Evolutionary conservation across 345 rosid genomes (phyloP), one percentile per base, ranked within the genome.

Genomic region (Moricandia arvensis): DNA sequence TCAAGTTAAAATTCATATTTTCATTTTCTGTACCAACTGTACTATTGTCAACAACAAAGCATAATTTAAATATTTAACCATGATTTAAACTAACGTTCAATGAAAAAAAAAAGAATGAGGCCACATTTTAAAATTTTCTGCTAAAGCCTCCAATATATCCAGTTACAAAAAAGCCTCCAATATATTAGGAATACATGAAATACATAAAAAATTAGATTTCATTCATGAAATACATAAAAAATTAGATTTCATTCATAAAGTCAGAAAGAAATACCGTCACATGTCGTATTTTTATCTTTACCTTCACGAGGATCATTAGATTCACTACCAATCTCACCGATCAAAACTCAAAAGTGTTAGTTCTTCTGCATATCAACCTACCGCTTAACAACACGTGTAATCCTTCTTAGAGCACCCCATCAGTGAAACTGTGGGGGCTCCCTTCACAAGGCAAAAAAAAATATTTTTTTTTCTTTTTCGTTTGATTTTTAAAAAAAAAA

Each of bases 221-320:
- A 47, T 26, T 38, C 51, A 8, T 58, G 38, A 69, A 4, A n/a
- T n/a, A 57, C 55, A 69, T 1, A 38, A 41, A 1, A 3, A 26
- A 5, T 24, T 58, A 9, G 7, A 45, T 5, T 5, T 37, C 29
- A 47, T 26, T 38, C 51, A 8, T 58, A 58, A 69, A 4, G 47
- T 37, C 13, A 7, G n/a, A 33, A 68, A 31, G 15, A 7, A 4
- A 17, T 17, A 57, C 12, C 70, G 17, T 63, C 43, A 57, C 13
- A 6, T 62, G 55, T 47, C 51, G 57, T 30, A 16, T 55, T 47
- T 47, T 26, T 11, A 7, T 26, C 63, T 7, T 26, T 11, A 4
- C 37, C 3, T 59, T 72, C 76, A 63, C 62, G 62, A 62, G 62
- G 26, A 72, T 62, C 38, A 24, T 72, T 33, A n/a, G n/a, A n/a